Base-by-base conservation (phyloP, 2,329 filamentous ascomycete species). In the Ophiosphaerella narmari region DNA sequence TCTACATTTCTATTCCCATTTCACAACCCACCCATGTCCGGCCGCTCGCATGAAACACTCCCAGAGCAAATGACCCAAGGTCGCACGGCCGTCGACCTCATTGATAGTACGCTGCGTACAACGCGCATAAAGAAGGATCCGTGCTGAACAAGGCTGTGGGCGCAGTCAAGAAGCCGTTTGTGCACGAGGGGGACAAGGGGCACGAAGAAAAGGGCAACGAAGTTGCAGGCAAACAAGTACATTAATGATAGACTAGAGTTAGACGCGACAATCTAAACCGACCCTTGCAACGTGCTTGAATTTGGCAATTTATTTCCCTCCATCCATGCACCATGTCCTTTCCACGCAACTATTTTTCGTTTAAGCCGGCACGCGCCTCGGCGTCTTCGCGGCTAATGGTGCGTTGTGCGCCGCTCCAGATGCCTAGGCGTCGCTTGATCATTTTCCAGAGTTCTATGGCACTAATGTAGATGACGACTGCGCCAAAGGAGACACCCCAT, bases 371-470 rank as follows among this genome's bases (percentile, higher is more conserved):
- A 36, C 69, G 65, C 13, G 64, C 68, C 62, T 74, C 72, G 2
- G 70, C 71, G 57, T 74, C 70, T 50, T 68, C 67, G 7, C 63
- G 51, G 26, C 60, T 65, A 23, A 74, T 52, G 5, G 70, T 56
- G 21, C 60, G 58, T 29, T 68, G 60, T 29, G 59, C 66, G 3
- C 71, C 71, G 26, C 63, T 68, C 60, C 70, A 67, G 29, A 74
- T 65, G 2, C 70, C 68, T 14, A 66, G 54, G 5, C 68, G 44
- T 4, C 76, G 66, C 64, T 78, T 78, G 26, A 75, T 55, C 36
- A 74, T 75, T 60, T 79, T 79, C 75, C 75, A 79, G 33, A 57
- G 68, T 62, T 79, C 75, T 13, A 78, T 75, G 0, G 71, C 67
- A 8, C 66, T 62, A 1, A 78, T 56, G 50, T 78, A 78, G 2